phyloP scores from a whole-genome alignment of 768 basidiomycete species.

The Suillus spraguei region DNA sequence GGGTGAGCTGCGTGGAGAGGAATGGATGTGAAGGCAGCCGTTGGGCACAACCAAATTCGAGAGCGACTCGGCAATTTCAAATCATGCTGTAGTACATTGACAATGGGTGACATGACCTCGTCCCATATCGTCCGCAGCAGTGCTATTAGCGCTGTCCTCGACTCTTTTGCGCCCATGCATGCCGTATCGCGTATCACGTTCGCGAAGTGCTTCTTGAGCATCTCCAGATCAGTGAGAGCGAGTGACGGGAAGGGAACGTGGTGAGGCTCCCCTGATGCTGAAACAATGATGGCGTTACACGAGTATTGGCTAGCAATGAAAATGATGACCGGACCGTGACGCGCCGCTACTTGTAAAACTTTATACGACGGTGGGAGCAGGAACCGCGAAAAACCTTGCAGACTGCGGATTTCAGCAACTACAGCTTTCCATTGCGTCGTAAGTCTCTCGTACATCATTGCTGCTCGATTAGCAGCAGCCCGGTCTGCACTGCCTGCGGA shows the following conservation, averaged over 20 bases:
- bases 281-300: conserved; percentile 20
- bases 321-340: conserved; percentile 22
- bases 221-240: neutral
- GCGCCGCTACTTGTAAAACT: conserved; percentile 18
- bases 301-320: conserved; percentile 18
- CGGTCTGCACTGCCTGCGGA: neutral
- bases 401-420: conserved; percentile 13
- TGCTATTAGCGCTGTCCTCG: neutral
- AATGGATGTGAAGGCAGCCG: conserved; percentile 13
- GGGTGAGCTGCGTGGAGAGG: conserved; percentile 25
- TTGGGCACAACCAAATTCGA: conserved; percentile 21
- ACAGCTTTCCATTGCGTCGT: conserved; percentile 10
- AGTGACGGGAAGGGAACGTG: conserved; percentile 3
- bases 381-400: conserved; percentile 21
- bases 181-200: neutral
- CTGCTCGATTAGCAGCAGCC: conserved; percentile 1
- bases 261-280: neutral
- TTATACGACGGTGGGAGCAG: conserved; percentile 17
- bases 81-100: conserved; percentile 8
- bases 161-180: neutral
- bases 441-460: conserved; percentile 13
- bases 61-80: conserved; percentile 8
- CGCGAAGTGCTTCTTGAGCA: neutral
- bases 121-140: conserved; percentile 2
- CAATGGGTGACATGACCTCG: conserved; percentile 11